Conservation (phyloP, 495 filamentous ascomycete genomes). For the Aspergillus panamensis region DNA sequence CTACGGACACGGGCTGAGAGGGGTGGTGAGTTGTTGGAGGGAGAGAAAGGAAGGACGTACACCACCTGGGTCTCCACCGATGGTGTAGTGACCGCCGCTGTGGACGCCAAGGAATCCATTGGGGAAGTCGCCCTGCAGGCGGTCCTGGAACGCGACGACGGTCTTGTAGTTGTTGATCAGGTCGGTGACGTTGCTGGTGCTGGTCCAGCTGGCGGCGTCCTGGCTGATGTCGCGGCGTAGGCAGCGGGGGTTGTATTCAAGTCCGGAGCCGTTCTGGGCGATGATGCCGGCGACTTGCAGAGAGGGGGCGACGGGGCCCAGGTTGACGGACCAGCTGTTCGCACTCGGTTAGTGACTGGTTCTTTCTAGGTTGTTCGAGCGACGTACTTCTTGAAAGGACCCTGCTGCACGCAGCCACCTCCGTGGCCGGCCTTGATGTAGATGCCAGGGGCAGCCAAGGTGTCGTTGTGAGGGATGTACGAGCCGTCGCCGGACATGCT, state of each 20-base stretch:
- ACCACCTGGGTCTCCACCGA: slow-evolving; percentile 23
- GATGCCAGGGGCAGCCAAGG: slow-evolving; percentile 16
- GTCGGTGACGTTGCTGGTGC: slow-evolving; percentile 10
- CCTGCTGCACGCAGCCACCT: slow-evolving; percentile 56
- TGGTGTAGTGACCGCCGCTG: slow-evolving; percentile 33
- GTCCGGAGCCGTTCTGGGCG: slow-evolving; percentile 19
- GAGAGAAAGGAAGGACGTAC: slow-evolving; percentile 3
- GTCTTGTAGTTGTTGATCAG: slow-evolving; percentile 16
- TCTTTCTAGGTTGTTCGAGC: not conserved
- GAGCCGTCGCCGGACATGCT: slow-evolving; percentile 57
- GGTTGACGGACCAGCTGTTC: slow-evolving; percentile 33
- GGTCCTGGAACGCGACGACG: slow-evolving; percentile 18
- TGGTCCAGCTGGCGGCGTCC: slow-evolving; percentile 13
- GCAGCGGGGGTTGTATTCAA: slow-evolving; percentile 55
- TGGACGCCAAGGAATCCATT: slow-evolving; percentile 27
- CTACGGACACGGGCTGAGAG: no score
- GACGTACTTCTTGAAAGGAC: slow-evolving; percentile 47
- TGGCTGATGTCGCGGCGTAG: slow-evolving; percentile 53
- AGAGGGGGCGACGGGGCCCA: slow-evolving; percentile 42
- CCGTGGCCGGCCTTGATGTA: slow-evolving; percentile 45
- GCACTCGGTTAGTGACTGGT: not conserved
- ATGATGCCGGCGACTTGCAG: slow-evolving; percentile 18
- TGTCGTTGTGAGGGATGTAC: slow-evolving; percentile 34
- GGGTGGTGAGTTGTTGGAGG: no score
- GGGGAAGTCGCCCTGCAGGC: slow-evolving; percentile 20